Percentiles rank a stretch among this genome's conserved stretches.
These are phyloP conservation scores for Boletus subluridellus DNA, from an alignment of 1,284 basidiomycete species.

Conservation along the genomic window DNA sequence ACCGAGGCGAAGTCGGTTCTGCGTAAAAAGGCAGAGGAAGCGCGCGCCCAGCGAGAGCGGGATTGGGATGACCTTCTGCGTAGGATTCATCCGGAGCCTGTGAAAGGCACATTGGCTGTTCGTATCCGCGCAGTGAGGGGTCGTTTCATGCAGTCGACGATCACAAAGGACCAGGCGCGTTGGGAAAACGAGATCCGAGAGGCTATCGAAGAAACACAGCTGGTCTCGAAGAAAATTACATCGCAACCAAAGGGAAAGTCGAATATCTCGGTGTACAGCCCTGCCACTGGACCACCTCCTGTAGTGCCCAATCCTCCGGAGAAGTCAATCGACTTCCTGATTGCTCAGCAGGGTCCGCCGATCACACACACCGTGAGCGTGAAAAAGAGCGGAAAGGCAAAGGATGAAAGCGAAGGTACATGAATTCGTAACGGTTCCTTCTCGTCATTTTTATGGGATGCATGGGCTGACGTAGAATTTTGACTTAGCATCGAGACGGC, in stretches of 20 bases:
- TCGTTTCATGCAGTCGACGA: slow-evolving; percentile 56
- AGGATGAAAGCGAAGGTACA: slow-evolving; percentile 33
- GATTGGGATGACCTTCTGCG: slow-evolving; percentile 62
- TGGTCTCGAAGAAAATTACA: slow-evolving; percentile 45
- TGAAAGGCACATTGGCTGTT: slow-evolving; percentile 46
- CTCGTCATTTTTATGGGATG: background rate
- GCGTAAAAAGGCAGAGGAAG: slow-evolving; percentile 55
- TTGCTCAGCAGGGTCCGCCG: slow-evolving; percentile 55
- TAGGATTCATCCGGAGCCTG: slow-evolving; percentile 49
- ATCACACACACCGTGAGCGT: slow-evolving; percentile 20
- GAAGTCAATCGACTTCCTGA: slow-evolving; percentile 52
- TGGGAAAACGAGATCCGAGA: slow-evolving; percentile 61
- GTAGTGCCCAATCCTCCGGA: slow-evolving; percentile 45
- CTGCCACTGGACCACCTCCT: slow-evolving; percentile 33
- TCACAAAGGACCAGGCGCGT: slow-evolving; percentile 45
- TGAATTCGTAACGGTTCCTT: slow-evolving; percentile 10
- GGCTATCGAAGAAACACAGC: slow-evolving; percentile 54
- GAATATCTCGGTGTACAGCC: slow-evolving; percentile 1
- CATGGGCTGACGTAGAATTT: slow-evolving; percentile 9
- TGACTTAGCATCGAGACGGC: slow-evolving; percentile 41
- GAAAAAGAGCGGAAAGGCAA: slow-evolving; percentile 41
- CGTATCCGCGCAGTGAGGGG: slow-evolving; percentile 52
- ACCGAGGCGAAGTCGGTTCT: slow-evolving; percentile 49
- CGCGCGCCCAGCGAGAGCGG: slow-evolving; percentile 50
- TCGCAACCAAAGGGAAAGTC: slow-evolving; percentile 27